Evolutionary conservation across 768 basidiomycete species (phyloP).

Genomic region (Pisolithus sp.): DNA sequence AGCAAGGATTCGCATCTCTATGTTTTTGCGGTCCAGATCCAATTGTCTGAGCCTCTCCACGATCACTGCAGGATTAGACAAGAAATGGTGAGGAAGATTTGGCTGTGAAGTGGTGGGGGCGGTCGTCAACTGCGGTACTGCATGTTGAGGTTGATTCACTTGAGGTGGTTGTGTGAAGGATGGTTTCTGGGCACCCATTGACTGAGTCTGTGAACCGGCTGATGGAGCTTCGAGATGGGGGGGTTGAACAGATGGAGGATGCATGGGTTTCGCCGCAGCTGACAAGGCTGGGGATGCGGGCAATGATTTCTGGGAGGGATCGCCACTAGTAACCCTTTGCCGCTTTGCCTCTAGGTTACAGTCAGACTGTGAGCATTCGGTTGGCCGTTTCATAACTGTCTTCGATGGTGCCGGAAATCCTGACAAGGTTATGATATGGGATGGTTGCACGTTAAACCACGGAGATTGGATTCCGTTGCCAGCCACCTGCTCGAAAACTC

Average conservation of each 20-base stretch:
- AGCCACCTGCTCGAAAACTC: slow-evolving; percentile 25
- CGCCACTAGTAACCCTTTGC: slow-evolving; percentile 16
- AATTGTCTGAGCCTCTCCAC: slow-evolving; percentile 16
- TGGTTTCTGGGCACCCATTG: not conserved
- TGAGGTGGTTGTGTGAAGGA: not conserved
- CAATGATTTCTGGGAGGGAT: slow-evolving; percentile 13
- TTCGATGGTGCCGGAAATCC: slow-evolving; percentile 38
- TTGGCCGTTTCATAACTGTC: slow-evolving; percentile 38
- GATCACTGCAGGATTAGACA: slow-evolving; percentile 5
- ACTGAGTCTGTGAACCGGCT: not conserved
- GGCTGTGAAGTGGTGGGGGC: slow-evolving; percentile 3
- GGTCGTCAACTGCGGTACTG: not conserved
- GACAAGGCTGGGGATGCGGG: slow-evolving; percentile 18
- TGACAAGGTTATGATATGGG: slow-evolving; percentile 41
- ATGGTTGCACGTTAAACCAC: slow-evolving; percentile 50
- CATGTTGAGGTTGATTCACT: not conserved
- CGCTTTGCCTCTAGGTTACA: slow-evolving; percentile 43
- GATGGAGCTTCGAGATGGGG: not conserved
- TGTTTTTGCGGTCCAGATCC: not conserved
- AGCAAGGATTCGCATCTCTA: slow-evolving; percentile 12
- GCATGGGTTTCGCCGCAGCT: slow-evolving; percentile 12
- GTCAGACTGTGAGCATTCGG: slow-evolving; percentile 30
- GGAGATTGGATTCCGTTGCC: slow-evolving; percentile 34
- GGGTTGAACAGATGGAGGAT: slow-evolving; percentile 2
- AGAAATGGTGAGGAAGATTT: slow-evolving; percentile 11